A percentile compares a stretch with the other conserved stretches of the same genome.
Evolutionary conservation across 2,329 filamentous ascomycete species (phyloP).

Genomic region (Cytospora leucostoma): DNA sequence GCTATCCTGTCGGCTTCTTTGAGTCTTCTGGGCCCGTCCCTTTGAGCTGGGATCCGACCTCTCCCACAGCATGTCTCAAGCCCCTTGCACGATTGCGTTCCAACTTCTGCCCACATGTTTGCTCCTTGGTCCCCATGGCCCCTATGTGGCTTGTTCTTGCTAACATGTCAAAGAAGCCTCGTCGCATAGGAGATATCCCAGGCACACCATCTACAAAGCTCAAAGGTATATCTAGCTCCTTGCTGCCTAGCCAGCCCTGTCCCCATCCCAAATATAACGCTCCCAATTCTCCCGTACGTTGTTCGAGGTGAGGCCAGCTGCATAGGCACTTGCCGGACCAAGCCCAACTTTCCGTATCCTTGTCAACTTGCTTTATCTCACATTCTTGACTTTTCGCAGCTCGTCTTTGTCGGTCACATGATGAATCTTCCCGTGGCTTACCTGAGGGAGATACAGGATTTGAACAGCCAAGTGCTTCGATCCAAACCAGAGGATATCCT

Average conservation of each 20-base stretch:
- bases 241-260: constrained; percentile 1
- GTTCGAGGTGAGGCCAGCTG: background rate
- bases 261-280: constrained; percentile 3
- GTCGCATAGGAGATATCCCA: constrained; percentile 24
- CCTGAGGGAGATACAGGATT: constrained; percentile 62
- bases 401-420: constrained; percentile 23
- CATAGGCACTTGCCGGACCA: background rate
- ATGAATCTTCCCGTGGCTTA: constrained; percentile 57
- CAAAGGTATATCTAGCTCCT: constrained; percentile 24
- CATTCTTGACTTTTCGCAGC: constrained; percentile 10
- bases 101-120: constrained; percentile 6
- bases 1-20: constrained; percentile 19
- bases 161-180: constrained; percentile 27
- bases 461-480: constrained; percentile 62
- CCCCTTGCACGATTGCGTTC: constrained; percentile 20
- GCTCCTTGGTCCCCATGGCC: constrained; percentile 10
- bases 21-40: constrained; percentile 9
- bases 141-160: constrained; percentile 18
- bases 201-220: constrained; percentile 15
- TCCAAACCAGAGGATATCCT: constrained; percentile 63
- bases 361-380: constrained; percentile 12
- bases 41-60: constrained; percentile 19
- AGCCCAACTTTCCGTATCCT: constrained; percentile 7
- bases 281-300: background rate
- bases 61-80: constrained; percentile 27